Conservation (phyloP, 139 green algal genomes). For the Trebouxia sp. region DNA sequence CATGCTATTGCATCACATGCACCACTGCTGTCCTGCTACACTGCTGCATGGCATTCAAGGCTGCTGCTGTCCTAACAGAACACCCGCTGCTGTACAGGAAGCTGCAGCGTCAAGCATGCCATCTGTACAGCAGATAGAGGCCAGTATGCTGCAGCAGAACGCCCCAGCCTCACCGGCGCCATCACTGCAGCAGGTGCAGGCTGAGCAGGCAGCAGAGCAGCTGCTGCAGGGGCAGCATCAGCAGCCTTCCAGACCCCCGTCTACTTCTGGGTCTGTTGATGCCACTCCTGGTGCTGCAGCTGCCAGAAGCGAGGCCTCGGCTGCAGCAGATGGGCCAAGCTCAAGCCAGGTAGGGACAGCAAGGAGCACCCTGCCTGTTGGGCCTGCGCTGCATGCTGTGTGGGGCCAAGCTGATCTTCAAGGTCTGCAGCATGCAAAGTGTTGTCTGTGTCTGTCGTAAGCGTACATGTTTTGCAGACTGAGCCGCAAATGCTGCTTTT, state of each 20-base stretch:
- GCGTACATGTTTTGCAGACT: too few species aligned
- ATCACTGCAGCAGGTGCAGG: neutral
- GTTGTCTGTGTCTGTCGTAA: too few species aligned
- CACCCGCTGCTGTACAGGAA: neutral
- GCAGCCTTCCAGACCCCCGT: neutral
- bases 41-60: too few species aligned
- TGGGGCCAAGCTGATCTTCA: too few species aligned
- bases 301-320: neutral
- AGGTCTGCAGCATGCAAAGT: too few species aligned
- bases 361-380: too few species aligned
- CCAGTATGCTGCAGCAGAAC: neutral
- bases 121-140: neutral
- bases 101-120: neutral
- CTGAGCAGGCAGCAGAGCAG: constrained; percentile 12
- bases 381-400: too few species aligned
- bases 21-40: too few species aligned
- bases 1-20: too few species aligned
- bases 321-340: neutral
- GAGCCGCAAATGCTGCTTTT: too few species aligned
- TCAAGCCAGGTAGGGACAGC: constrained; percentile 11
- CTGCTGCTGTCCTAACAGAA: neutral
- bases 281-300: neutral
- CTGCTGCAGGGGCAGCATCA: constrained; percentile 7
- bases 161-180: neutral
- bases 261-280: neutral